phyloP scores from a whole-genome alignment of 768 basidiomycete genomes.

The Psilocybe tampanensis region DNA sequence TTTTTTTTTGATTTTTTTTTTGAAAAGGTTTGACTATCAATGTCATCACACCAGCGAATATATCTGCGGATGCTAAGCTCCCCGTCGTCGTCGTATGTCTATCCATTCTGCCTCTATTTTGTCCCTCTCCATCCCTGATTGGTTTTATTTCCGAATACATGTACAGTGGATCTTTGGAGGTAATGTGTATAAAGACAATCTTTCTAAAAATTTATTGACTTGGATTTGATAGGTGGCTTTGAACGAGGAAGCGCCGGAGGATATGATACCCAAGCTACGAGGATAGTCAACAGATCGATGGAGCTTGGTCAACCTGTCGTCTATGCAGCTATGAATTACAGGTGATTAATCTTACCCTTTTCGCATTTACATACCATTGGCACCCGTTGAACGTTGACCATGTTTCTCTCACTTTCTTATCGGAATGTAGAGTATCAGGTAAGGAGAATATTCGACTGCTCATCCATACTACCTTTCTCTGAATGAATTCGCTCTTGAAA shows the following conservation, averaged over 20 bases:
- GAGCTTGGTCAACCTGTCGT: conserved; percentile 46
- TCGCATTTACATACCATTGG: neutral
- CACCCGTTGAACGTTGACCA: no score
- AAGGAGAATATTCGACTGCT: neutral
- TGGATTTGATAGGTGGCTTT: conserved; percentile 23
- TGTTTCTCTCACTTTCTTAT: no score
- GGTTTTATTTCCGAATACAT: neutral
- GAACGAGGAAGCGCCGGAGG: conserved; percentile 25
- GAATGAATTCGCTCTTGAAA: no score
- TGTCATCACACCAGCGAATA: conserved; percentile 41
- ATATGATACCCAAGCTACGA: conserved; percentile 37
- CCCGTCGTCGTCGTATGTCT: conserved; percentile 50
- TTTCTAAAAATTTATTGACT: neutral
- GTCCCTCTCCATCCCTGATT: neutral
- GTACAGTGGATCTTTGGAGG: conserved; percentile 50
- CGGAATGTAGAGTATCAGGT: conserved; percentile 24
- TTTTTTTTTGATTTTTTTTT: neutral
- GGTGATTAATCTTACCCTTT: conserved; percentile 19
- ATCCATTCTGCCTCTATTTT: no score
- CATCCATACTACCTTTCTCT: neutral
- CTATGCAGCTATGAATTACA: conserved; percentile 57
- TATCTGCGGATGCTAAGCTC: conserved; percentile 37
- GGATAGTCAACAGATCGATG: conserved; percentile 46
- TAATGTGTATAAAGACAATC: conserved; percentile 1
- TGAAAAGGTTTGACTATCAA: conserved; percentile 45